phyloP scores from a whole-genome alignment of 2,329 filamentous ascomycete genomes.

The Nannizzia gypsea region DNA sequence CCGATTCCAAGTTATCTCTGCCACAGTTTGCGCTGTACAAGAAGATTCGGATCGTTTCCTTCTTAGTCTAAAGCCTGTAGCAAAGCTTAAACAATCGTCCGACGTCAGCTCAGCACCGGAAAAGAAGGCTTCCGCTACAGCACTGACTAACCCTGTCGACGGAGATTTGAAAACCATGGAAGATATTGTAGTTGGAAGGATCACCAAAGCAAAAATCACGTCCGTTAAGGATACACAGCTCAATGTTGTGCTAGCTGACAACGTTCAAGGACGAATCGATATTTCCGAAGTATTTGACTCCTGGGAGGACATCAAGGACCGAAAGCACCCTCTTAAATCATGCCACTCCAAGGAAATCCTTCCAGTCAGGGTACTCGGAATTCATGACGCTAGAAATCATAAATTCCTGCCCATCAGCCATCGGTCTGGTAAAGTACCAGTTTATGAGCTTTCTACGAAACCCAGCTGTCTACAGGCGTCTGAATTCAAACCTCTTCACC shows the following conservation, averaged over 20 bases:
- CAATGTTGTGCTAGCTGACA: slow-evolving; percentile 78
- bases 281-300: slow-evolving; percentile 79
- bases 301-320: slow-evolving; percentile 75
- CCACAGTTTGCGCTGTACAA: slow-evolving; percentile 62
- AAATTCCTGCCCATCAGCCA: slow-evolving; percentile 87
- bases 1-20: slow-evolving; percentile 61
- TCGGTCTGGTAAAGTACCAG: slow-evolving; percentile 60
- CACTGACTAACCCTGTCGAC: slow-evolving; percentile 51
- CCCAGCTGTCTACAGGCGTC: slow-evolving; percentile 43
- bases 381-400: slow-evolving; percentile 83
- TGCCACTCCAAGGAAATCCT: slow-evolving; percentile 63
- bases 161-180: slow-evolving; percentile 50
- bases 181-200: slow-evolving; percentile 60
- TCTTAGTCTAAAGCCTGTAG: slow-evolving; percentile 44
- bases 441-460: slow-evolving; percentile 81
- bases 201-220: slow-evolving; percentile 65
- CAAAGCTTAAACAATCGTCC: slow-evolving; percentile 36
- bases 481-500: slow-evolving; percentile 52
- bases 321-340: slow-evolving; percentile 63
- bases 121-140: slow-evolving; percentile 21
- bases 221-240: slow-evolving; percentile 84
- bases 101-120: slow-evolving; percentile 25
- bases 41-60: slow-evolving; percentile 57
- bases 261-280: slow-evolving; percentile 84
- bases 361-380: slow-evolving; percentile 65